phyloP scores from a whole-genome alignment of 2,329 filamentous ascomycete species.

The Colletotrichum noveboracense region DNA sequence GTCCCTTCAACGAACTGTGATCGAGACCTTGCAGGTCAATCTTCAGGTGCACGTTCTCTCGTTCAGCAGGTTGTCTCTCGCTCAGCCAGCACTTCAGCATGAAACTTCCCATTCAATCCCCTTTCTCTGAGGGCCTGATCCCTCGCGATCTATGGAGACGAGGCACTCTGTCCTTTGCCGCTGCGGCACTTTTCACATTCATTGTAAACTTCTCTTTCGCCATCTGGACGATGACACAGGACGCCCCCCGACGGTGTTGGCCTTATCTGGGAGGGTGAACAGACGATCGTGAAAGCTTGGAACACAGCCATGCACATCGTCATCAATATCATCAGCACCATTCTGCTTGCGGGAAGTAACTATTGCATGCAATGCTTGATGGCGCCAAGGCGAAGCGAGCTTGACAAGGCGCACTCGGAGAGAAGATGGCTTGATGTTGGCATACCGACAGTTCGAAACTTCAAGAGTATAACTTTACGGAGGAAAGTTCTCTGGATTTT shows the following conservation, averaged over 20 bases:
- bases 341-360: background rate
- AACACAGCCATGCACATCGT: background rate
- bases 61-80: background rate
- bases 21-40: no score
- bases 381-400: background rate
- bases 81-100: background rate
- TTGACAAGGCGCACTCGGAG: fast-evolving
- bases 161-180: fast-evolving
- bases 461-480: fast-evolving
- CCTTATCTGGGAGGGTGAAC: background rate
- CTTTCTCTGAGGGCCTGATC: background rate
- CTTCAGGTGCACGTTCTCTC: background rate
- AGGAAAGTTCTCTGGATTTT: fast-evolving
- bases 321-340: background rate
- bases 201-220: background rate
- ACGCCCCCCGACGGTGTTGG: background rate
- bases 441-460: background rate
- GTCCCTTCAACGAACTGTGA: no score
- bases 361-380: background rate
- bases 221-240: background rate
- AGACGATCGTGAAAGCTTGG: background rate
- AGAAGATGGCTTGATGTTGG: fast-evolving
- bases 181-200: fast-evolving
- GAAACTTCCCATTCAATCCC: background rate
- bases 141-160: background rate